Conservation (phyloP, 140 eudicot genomes). For the Senecio squalidus region DNA sequence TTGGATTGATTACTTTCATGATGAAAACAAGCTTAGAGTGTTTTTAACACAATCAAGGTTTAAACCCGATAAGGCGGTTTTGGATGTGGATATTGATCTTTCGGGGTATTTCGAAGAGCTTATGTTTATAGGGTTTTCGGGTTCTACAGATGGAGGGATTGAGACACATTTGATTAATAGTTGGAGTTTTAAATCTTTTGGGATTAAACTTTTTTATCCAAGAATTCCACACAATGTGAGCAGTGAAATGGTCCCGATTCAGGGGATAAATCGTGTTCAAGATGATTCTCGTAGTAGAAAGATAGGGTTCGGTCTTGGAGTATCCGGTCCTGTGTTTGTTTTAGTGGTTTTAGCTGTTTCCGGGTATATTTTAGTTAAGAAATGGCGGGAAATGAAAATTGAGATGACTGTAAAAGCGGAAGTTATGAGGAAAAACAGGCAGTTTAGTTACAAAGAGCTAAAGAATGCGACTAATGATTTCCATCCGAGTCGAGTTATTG, state of each 20-base stretch:
- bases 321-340: conserved; percentile 43
- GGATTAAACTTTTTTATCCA: conserved; percentile 42
- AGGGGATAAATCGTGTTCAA: no score
- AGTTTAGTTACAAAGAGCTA: conserved; percentile 59
- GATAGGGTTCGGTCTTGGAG: conserved; percentile 51
- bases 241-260: conserved; percentile 29
- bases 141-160: conserved; percentile 66
- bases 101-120: conserved; percentile 40
- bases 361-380: conserved; percentile 45
- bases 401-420: conserved; percentile 43
- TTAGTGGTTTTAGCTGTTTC: conserved; percentile 43
- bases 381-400: conserved; percentile 34
- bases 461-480: conserved; percentile 60
- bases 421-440: conserved; percentile 41
- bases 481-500: conserved; percentile 50
- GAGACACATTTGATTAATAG: conserved; percentile 51
- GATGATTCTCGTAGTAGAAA: conserved; percentile 17
- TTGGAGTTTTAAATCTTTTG: conserved; percentile 60
- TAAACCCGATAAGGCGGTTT: conserved; percentile 50
- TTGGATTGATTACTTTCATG: conserved; percentile 67
- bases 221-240: conserved; percentile 62
- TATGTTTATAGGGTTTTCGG: conserved; percentile 70
- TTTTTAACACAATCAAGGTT: conserved; percentile 45
- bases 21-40: conserved; percentile 33
- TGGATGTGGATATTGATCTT: conserved; percentile 42